Evolutionary conservation across 768 basidiomycete species (phyloP).

Genomic region (Auricularia auricula-judae): DNA sequence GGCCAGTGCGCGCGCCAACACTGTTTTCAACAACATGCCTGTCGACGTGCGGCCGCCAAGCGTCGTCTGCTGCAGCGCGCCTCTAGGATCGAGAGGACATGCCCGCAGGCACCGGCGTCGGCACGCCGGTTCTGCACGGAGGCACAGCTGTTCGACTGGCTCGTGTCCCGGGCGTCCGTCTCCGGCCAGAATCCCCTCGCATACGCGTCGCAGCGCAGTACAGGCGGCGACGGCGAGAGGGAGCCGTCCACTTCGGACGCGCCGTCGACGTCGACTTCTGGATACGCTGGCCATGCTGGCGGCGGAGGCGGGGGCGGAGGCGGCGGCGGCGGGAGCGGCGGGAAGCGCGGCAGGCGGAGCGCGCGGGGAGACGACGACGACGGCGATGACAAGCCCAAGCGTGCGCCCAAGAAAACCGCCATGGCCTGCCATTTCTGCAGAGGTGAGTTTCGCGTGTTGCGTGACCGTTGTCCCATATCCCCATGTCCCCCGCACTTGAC

Average conservation of each 20-base stretch:
- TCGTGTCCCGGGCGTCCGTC: background rate
- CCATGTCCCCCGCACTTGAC: too few relatives aligned
- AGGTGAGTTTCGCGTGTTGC: conserved; percentile 38
- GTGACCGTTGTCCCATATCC: too few relatives aligned
- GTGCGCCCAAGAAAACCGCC: conserved; percentile 32
- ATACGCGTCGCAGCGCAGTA: background rate
- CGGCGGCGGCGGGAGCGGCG: background rate
- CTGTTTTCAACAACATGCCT: too few relatives aligned
- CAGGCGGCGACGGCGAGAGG: background rate
- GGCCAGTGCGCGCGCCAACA: too few relatives aligned
- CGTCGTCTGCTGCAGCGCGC: too few relatives aligned
- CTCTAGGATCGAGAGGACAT: too few relatives aligned
- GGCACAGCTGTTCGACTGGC: background rate
- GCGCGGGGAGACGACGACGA: background rate
- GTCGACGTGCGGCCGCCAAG: too few relatives aligned
- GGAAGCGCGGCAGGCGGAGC: background rate
- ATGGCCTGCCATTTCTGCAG: conserved; percentile 75
- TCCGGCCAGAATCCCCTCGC: background rate
- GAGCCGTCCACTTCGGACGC: background rate
- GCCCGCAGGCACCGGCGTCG: too few relatives aligned
- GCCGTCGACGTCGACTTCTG: background rate
- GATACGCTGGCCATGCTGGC: background rate
- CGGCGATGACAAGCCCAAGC: background rate
- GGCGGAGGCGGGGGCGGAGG: background rate
- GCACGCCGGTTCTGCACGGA: background rate